Evolutionary conservation across 2,329 filamentous ascomycete species (phyloP).

Genomic region (Fusarium nisikadoi): DNA sequence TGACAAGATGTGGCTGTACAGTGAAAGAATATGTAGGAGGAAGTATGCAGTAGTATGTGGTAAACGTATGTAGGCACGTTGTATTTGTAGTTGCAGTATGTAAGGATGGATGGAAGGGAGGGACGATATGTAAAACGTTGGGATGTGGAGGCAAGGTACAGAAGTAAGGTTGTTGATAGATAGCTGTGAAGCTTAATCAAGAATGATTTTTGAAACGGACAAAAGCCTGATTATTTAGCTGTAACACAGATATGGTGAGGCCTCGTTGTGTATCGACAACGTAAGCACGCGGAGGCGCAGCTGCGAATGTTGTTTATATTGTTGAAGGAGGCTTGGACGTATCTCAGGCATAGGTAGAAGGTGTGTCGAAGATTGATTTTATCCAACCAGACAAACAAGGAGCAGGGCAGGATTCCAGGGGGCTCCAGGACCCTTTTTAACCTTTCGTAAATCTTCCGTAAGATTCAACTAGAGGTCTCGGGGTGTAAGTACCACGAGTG

Average conservation of each 20-base stretch:
- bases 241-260: slow-evolving; percentile 32
- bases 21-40: not conserved
- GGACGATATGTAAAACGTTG: slow-evolving; percentile 1
- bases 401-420: slow-evolving; percentile 1
- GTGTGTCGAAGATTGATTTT: slow-evolving; percentile 12
- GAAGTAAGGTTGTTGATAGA: not conserved
- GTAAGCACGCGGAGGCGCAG: slow-evolving; percentile 38
- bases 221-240: slow-evolving; percentile 33
- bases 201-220: slow-evolving; percentile 8
- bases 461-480: slow-evolving; percentile 22
- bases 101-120: not conserved
- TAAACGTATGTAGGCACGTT: not conserved
- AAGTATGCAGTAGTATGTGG: slow-evolving; percentile 4
- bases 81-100: not conserved
- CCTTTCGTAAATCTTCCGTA: slow-evolving; percentile 17
- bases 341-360: slow-evolving; percentile 28
- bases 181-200: slow-evolving; percentile 21
- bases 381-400: slow-evolving; percentile 32
- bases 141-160: not conserved
- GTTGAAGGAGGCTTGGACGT: slow-evolving; percentile 34
- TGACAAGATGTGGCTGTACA: slow-evolving; percentile 28
- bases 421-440: slow-evolving; percentile 30
- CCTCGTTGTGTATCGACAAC: slow-evolving; percentile 36
- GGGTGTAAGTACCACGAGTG: slow-evolving; percentile 16
- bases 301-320: slow-evolving; percentile 17